phyloP scores from a whole-genome alignment of 257 asterid genomes.

The Agastache rugosa region DNA sequence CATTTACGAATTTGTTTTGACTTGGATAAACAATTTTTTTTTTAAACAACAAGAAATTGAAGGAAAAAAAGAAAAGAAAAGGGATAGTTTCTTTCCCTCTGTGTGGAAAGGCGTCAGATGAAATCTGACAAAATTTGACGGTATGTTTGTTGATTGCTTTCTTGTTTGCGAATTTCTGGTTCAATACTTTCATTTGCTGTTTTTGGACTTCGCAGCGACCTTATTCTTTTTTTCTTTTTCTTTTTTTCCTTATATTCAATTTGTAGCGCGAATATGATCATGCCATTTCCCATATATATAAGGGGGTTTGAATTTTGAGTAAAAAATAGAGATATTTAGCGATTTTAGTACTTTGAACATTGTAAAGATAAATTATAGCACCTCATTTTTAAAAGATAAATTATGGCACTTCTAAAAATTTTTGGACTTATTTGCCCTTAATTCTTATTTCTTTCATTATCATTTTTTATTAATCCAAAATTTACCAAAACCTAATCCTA shows the following conservation, averaged over 20 bases:
- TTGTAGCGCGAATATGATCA: slow-evolving; percentile 18
- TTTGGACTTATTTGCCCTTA: too few species aligned
- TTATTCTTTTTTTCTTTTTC: not conserved
- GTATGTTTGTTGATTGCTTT: not conserved
- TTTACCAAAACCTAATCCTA: too few species aligned
- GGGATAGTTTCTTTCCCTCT: slow-evolving; percentile 21
- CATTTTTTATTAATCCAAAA: too few species aligned
- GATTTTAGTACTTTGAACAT: too few species aligned
- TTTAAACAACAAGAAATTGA: too few species aligned
- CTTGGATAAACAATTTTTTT: slow-evolving; percentile 54
- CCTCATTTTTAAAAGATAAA: too few species aligned
- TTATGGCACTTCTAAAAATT: too few species aligned
- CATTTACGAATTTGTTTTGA: slow-evolving; percentile 31
- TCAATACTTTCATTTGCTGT: slow-evolving; percentile 10
- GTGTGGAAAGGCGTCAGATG: slow-evolving; percentile 25
- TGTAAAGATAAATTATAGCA: too few species aligned
- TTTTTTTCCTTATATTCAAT: not conserved
- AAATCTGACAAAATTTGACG: slow-evolving; percentile 36
- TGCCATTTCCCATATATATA: not conserved
- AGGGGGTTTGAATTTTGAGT: not conserved
- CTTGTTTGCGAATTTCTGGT: slow-evolving; percentile 31
- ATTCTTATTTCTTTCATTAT: too few species aligned
- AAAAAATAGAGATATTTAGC: too few species aligned
- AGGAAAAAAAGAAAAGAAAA: not conserved
- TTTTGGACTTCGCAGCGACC: slow-evolving; percentile 15